A percentile compares a stretch with the other conserved stretches of the same genome.
Conservation (phyloP, 75 land plant species). For the Cupressus sempervirens region DNA sequence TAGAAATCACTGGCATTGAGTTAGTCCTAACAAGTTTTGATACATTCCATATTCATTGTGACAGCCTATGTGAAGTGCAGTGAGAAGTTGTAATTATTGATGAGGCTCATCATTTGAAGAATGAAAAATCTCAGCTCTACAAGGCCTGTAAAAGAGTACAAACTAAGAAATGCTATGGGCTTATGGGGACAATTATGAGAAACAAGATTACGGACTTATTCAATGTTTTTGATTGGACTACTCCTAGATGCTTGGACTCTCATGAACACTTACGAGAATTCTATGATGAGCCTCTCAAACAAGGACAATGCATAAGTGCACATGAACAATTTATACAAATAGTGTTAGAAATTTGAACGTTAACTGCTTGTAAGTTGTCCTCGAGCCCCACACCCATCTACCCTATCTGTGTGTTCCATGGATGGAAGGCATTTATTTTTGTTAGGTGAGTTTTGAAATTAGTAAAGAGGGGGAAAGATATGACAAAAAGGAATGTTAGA, state of each 20-base stretch:
- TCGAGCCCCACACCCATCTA: no score
- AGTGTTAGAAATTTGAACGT: no score
- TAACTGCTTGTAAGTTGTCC: no score
- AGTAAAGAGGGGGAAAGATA: no score
- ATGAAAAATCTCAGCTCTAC: constrained; percentile 91
- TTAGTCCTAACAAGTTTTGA: constrained; percentile 91
- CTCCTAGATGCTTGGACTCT: constrained; percentile 80
- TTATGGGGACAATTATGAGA: constrained; percentile 96
- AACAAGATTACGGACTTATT: constrained; percentile 87
- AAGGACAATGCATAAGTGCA: constrained; percentile 91
- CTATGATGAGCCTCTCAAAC: constrained; percentile 92
- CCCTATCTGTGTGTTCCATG: no score
- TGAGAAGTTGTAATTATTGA: constrained; percentile 93
- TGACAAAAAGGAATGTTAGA: no score
- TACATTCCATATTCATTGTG: constrained; percentile 72
- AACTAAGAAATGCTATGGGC: constrained; percentile 75
- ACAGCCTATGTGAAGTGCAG: constrained; percentile 37
- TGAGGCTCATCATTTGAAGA: constrained; percentile 95
- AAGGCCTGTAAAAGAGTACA: constrained; percentile 51
- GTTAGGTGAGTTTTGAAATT: no score
- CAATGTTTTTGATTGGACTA: constrained; percentile 90
- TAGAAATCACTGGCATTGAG: constrained; percentile 53
- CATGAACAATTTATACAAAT: constrained; percentile 67
- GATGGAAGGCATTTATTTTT: no score
- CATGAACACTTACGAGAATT: constrained; percentile 84